Base-by-base conservation (phyloP, 2,329 filamentous ascomycete species). In the Ustilaginoidea virens region DNA sequence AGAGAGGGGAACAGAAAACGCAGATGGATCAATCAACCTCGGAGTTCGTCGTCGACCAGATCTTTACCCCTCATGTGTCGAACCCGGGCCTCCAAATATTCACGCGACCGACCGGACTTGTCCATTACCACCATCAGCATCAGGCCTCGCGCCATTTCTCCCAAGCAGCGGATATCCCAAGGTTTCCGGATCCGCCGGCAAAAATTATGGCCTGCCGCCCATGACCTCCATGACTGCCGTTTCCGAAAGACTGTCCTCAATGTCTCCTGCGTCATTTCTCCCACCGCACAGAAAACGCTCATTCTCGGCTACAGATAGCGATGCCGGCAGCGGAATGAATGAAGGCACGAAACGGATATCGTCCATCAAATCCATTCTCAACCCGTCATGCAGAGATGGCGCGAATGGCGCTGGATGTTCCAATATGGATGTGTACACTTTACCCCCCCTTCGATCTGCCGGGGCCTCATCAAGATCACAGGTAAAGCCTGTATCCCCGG, bases 311-410 rank as follows among this genome's bases (percentile, higher is more conserved):
- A 56, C 64, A 1, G 69, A 75, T 31, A 61, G 60, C 13, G 68
- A 72, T 21, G 44, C 46, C n/a, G 44, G 49, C 13, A 42, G 33
- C n/a, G 33, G 39, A 6, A 42, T 46, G 18, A 55, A 61, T 21
- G 62, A 70, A 16, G 54, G 53, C 21, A 53, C 69, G 23, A 66
- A 78, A 46, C 70, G 79, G 10, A 53, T 83, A 4, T 80, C 74
- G 12, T 81, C 77, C 3, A 85, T 85, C 36, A 80, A 75, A 38
- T 80, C 78, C 5, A 76, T 85, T 25, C 55, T 86, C 9, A 85
- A 83, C 37, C 72, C 72, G 3, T 43, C 53, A 11, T 42, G 37
- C 6, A 38, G 37, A n/a, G 37, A 39, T n/a, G 35, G 39, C 13
- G 38, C 36, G 7, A 36, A 34, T 12, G 32, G 40, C 15, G 34